Conservation (phyloP, 2,329 filamentous ascomycete species). For the Cercospora sojina region DNA sequence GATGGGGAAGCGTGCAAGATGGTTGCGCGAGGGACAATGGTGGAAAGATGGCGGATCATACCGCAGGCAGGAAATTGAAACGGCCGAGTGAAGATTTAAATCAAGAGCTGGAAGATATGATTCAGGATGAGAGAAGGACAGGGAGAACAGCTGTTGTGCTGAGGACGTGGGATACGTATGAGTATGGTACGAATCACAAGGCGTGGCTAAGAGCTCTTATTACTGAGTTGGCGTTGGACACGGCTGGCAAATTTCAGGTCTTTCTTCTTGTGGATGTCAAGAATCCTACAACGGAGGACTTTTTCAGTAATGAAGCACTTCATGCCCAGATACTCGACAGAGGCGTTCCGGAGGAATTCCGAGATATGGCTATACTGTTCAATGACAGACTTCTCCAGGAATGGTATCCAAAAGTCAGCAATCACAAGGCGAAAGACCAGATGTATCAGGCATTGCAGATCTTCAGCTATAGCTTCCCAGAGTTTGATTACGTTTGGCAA, state of each 20-base stretch:
- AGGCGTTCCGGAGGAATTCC: slow-evolving; percentile 74
- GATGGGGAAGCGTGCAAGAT: slow-evolving; percentile 2
- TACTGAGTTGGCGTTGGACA: slow-evolving; percentile 73
- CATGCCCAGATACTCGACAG: slow-evolving; percentile 52
- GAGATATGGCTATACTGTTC: slow-evolving; percentile 84
- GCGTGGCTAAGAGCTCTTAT: slow-evolving; percentile 78
- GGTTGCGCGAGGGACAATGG: neutral
- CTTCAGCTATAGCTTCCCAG: slow-evolving; percentile 47
- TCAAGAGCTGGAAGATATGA: neutral
- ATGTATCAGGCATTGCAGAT: slow-evolving; percentile 67
- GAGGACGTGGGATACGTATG: slow-evolving; percentile 75
- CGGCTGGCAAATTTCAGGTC: slow-evolving; percentile 79
- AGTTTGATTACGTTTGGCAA: slow-evolving; percentile 64
- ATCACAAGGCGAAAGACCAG: slow-evolving; percentile 68
- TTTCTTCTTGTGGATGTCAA: slow-evolving; percentile 81
- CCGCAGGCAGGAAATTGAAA: neutral
- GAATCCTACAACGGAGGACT: slow-evolving; percentile 64
- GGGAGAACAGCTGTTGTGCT: slow-evolving; percentile 54
- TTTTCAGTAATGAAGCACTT: slow-evolving; percentile 64
- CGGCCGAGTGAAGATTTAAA: neutral
- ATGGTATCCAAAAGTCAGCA: slow-evolving; percentile 60
- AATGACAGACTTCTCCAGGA: slow-evolving; percentile 82
- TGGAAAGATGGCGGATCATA: neutral
- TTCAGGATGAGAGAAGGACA: neutral
- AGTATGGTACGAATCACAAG: slow-evolving; percentile 73